These are phyloP conservation scores for Ensete glaucum DNA, from an alignment of 176 grass and related monocot genomes.

Conservation along the genomic window DNA sequence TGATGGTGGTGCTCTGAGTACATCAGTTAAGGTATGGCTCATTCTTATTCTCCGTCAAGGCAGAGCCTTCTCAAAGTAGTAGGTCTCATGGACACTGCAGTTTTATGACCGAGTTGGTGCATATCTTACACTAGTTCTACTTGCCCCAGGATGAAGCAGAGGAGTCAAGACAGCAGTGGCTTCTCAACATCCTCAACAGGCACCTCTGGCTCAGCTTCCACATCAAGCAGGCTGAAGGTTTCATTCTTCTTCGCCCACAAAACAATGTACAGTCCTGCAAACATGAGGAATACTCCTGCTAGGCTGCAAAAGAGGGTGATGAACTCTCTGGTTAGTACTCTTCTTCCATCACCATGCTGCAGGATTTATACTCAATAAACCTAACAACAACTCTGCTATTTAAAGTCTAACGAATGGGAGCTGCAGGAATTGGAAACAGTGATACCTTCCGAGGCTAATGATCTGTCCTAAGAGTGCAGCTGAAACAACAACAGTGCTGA, in stretches of 20 bases:
- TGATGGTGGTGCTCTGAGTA: no score
- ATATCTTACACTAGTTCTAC: background rate
- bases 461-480: slow-evolving; percentile 28
- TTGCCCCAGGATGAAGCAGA: background rate
- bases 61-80: background rate
- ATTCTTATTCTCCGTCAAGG: background rate
- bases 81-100: no score
- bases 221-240: background rate
- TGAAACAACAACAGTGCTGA: slow-evolving; percentile 36
- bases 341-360: background rate
- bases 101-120: background rate
- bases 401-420: background rate
- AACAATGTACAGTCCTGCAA: slow-evolving; percentile 42
- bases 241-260: slow-evolving; percentile 51
- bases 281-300: slow-evolving; percentile 50
- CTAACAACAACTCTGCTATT: background rate
- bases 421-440: background rate
- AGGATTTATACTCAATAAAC: background rate
- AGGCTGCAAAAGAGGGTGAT: slow-evolving; percentile 17
- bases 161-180: background rate
- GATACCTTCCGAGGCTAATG: slow-evolving; percentile 33
- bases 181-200: background rate
- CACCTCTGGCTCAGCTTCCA: background rate
- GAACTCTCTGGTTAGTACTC: background rate
- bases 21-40: no score